Base-by-base conservation (phyloP, 2,329 filamentous ascomycete genomes). In the Talaromyces sp. region DNA sequence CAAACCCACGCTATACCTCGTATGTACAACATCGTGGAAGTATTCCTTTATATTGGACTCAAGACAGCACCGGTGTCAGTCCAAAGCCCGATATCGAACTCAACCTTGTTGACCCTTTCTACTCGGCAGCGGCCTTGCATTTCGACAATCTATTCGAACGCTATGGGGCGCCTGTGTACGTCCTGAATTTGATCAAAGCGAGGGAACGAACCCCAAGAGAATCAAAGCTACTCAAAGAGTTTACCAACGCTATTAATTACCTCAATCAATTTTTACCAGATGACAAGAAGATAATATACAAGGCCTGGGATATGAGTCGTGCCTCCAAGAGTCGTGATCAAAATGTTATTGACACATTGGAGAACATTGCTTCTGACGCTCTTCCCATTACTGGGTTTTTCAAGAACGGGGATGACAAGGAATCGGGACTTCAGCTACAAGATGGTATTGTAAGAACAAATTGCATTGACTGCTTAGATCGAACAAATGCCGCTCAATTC, bases 221-320 rank as follows among this genome's bases (percentile, higher is more conserved):
- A 77, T 96, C 92, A 2, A 97, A 97, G 74, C 82, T 99, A 6
- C 81, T 98, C 1, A 84, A 88, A 41, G 94, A 97, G 75, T 98
- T 93, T 74, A 93, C 92, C 3, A 87, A 90, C 69, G 92, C 93
- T 5, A 89, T 98, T 68, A 86, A 88, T 48, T 99, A 99, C 71
- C 87, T 99, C 57, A 99, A 98, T 70, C 94, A 98, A 74, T 97
- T 96, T 65, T 82, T 99, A 2, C 94, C 95, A 0, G 79, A 84
- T 2, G 89, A 88, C 64, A 92, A 93, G 73, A 92, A 92, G 74
- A 96, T 99, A 60, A 87, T 94, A 10, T 94, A 99, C 76, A 92
- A 95, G 71, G 93, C 94, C 3, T 99, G 95, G 88, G 95, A 99
- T 75, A 99, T 99, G 95, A 97, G 93, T 67, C 86, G 95, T 65